Percentiles rank a stretch among this genome's conserved stretches.
phyloP scores from a whole-genome alignment of 257 asterid species.

The Eustoma russellianum region DNA sequence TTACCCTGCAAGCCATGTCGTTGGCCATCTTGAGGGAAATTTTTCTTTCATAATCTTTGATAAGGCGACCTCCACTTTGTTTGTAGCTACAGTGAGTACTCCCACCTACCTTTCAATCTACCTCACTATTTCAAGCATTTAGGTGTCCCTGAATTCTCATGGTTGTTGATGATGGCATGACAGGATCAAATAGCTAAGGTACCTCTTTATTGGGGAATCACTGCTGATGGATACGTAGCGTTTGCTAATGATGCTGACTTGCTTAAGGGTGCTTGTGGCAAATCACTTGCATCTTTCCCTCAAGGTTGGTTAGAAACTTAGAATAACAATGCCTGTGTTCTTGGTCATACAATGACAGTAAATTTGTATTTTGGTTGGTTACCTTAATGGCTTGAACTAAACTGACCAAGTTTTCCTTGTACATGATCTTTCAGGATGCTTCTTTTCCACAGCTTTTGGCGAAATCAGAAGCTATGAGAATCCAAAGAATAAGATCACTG shows the following conservation, averaged over 20 bases:
- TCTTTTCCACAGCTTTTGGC: constrained; percentile 77
- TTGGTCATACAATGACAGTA: too few relatives aligned
- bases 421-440: constrained; percentile 61
- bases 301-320: constrained; percentile 50
- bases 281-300: constrained; percentile 98
- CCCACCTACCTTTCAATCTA: constrained; percentile 5
- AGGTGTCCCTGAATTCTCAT: constrained; percentile 5
- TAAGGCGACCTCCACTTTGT: constrained; percentile 79
- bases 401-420: constrained; percentile 1
- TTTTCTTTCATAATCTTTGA: constrained; percentile 81
- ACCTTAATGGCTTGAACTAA: background rate
- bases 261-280: constrained; percentile 99
- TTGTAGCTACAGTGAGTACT: constrained; percentile 82
- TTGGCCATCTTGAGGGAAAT: constrained; percentile 91
- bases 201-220: constrained; percentile 98
- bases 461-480: constrained; percentile 86
- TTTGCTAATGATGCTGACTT: constrained; percentile 86
- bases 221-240: constrained; percentile 96
- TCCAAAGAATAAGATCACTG: constrained; percentile 89
- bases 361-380: background rate
- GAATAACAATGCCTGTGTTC: constrained; percentile 5
- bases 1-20: constrained; percentile 90
- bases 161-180: constrained; percentile 26
- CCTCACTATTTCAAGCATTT: constrained; percentile 1
- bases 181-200: constrained; percentile 96